These are phyloP conservation scores for Colletotrichum camelliae DNA, from an alignment of 2,329 filamentous ascomycete species.

Conservation along the genomic window DNA sequence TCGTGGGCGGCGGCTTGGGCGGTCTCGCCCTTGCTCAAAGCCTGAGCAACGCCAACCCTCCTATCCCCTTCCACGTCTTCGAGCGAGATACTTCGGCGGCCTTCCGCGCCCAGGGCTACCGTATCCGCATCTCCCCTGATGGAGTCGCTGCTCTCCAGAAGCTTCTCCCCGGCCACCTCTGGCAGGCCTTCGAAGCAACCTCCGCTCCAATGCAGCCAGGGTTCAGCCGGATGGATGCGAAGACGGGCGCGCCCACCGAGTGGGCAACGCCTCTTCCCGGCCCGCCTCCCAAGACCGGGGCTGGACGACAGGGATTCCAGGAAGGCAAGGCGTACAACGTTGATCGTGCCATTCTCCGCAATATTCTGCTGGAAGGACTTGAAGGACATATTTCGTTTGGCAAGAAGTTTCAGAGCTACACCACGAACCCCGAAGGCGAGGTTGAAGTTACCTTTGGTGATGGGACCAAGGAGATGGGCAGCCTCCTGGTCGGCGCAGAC, in stretches of 20 bases:
- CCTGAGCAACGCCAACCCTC: neutral
- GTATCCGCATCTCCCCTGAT: slow-evolving; percentile 60
- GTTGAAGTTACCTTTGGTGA: slow-evolving; percentile 37
- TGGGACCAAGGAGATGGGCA: slow-evolving; percentile 32
- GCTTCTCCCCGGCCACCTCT: neutral
- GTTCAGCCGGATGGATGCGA: neutral
- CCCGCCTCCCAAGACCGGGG: neutral
- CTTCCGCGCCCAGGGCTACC: slow-evolving; percentile 68
- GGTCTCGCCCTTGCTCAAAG: neutral
- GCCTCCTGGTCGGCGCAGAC: slow-evolving; percentile 43
- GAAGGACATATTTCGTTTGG: slow-evolving; percentile 27
- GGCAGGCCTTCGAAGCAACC: neutral
- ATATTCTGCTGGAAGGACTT: neutral
- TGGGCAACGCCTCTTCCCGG: neutral
- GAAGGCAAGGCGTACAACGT: slow-evolving; percentile 26
- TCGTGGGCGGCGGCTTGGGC: neutral
- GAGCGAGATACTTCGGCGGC: slow-evolving; percentile 56
- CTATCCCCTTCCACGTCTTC: slow-evolving; percentile 52
- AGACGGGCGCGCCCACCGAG: neutral
- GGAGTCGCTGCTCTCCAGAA: neutral
- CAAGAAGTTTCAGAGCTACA: slow-evolving; percentile 30
- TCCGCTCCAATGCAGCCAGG: neutral
- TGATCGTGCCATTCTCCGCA: slow-evolving; percentile 37
- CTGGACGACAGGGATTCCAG: neutral
- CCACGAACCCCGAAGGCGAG: slow-evolving; percentile 1